Evolutionary conservation across 2,329 filamentous ascomycete species (phyloP), one percentile per base, ranked within the genome.

Genomic region (Exophiala lecanii-corni): DNA sequence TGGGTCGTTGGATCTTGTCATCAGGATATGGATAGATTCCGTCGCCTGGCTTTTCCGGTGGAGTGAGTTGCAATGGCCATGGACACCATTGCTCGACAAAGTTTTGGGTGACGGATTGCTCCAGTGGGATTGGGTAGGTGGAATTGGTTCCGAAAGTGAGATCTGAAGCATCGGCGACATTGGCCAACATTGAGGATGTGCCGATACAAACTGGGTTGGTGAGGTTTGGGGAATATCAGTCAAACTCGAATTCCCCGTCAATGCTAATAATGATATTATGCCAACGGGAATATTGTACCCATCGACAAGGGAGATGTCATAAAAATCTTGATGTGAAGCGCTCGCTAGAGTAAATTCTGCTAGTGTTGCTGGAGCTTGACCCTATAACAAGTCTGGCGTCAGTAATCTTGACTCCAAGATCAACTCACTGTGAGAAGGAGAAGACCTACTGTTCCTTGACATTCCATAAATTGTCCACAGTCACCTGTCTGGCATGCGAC

Each of bases 241-340:
- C 6, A 84, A 74, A 1, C 71, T 73, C 5, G 75, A 73, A 55
- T 85, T 81, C 41, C 75, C 72, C 2, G 80, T 76, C 41, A 73
- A 70, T 25, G 55, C 21, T 17, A 55, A 58, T 13, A 64, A 49
- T 4, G 59, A 61, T 12, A 66, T 57, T 35, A 67, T 64, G 34
- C 54, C 60, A 21, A 62, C 40, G 12, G 60, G 58, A 79, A 91
- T 65, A 59, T 91, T 91, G 73, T 91, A 91, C 36, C 86, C 86
- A 59, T 92, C 86, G 16, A 92, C 86, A 2, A 91, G 72, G 30
- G 84, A 89, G 50, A 92, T 86, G 62, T 92, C 86, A 66, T 89
- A 91, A 62, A 87, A 92, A 7, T 81, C 84, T 59, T 89, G 82
- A 16, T 71, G 69, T 19, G 50, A 47, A 34, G 33, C 37, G 9